Conservation (phyloP, 2,329 filamentous ascomycete species). For the Fusarium sp. region DNA sequence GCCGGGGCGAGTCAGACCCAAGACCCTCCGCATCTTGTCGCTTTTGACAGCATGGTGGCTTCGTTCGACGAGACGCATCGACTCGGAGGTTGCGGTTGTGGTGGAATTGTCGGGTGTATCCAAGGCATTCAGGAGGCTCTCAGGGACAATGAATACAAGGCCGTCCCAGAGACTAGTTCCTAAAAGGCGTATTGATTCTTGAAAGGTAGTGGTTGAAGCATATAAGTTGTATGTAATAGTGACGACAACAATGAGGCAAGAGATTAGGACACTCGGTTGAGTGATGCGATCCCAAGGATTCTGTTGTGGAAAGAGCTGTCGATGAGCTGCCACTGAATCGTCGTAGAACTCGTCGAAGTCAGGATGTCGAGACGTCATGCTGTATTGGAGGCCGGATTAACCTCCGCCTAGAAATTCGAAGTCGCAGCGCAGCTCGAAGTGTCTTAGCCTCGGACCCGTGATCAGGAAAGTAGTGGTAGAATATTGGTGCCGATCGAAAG, state of each 20-base stretch:
- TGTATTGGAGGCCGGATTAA: slow-evolving; percentile 19
- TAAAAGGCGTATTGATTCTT: slow-evolving; percentile 41
- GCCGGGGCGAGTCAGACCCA: slow-evolving; percentile 66
- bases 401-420: slow-evolving; percentile 14
- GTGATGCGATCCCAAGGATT: slow-evolving; percentile 47
- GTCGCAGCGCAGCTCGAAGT: slow-evolving; percentile 26
- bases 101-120: slow-evolving; percentile 65
- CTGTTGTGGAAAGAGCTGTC: slow-evolving; percentile 44
- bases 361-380: slow-evolving; percentile 50
- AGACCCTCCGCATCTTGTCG: slow-evolving; percentile 70
- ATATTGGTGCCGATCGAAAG: slow-evolving; percentile 36
- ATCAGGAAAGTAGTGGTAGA: slow-evolving; percentile 40
- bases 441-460: slow-evolving; percentile 40
- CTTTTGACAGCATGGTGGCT: slow-evolving; percentile 69
- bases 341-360: slow-evolving; percentile 51
- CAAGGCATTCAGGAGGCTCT: slow-evolving; percentile 65
- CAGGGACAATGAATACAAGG: slow-evolving; percentile 67
- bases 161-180: slow-evolving; percentile 68
- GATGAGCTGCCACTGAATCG: slow-evolving; percentile 49
- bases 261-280: slow-evolving; percentile 51
- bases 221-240: slow-evolving; percentile 50
- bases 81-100: slow-evolving; percentile 53
- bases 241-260: slow-evolving; percentile 47
- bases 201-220: slow-evolving; percentile 47
- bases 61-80: slow-evolving; percentile 51